Conservation (phyloP, 78 protist species). For the Dictyostelium brefeldianum region DNA sequence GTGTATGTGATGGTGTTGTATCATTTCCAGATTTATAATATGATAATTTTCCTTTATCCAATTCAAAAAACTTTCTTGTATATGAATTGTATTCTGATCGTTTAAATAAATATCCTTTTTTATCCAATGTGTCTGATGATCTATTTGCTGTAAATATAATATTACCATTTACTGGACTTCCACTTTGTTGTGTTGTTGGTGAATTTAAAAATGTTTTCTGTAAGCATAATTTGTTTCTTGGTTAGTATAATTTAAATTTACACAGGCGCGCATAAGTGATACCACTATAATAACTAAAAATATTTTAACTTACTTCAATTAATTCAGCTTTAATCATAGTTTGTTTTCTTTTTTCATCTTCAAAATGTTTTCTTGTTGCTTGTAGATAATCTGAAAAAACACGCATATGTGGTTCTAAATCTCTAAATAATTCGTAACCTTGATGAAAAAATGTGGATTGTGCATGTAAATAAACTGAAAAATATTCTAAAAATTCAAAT, state of each 20-base stretch:
- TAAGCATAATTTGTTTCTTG: too few relatives aligned
- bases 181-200: not conserved
- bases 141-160: constrained; percentile 44
- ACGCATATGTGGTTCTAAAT: constrained; percentile 75
- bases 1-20: constrained; percentile 73
- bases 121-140: constrained; percentile 26
- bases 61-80: constrained; percentile 54
- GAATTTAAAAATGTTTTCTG: constrained; percentile 18
- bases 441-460: constrained; percentile 80
- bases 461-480: constrained; percentile 72
- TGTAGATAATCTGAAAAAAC: constrained; percentile 68
- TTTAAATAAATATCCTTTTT: constrained; percentile 61
- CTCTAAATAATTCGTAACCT: constrained; percentile 77
- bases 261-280: too few relatives aligned
- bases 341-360: constrained; percentile 60
- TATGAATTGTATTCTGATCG: constrained; percentile 68
- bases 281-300: not conserved
- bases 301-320: not conserved
- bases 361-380: constrained; percentile 65
- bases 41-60: constrained; percentile 69
- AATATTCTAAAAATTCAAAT: constrained; percentile 71
- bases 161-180: constrained; percentile 66
- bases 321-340: constrained; percentile 35
- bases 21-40: constrained; percentile 70
- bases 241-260: too few relatives aligned